Base-by-base conservation (phyloP, 2,329 filamentous ascomycete species). In the Sporothrix luriei region DNA sequence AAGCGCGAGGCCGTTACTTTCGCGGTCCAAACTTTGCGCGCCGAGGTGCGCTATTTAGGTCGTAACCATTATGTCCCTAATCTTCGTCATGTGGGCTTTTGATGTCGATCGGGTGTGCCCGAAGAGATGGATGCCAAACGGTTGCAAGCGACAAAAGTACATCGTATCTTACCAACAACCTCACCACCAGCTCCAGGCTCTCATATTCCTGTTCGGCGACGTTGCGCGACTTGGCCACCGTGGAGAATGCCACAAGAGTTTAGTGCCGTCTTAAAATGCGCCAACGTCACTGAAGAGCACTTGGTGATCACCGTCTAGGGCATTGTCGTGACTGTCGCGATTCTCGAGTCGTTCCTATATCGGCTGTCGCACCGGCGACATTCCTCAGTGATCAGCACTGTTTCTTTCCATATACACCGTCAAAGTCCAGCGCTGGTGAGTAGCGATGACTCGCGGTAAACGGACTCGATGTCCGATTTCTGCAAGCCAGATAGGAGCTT, bases 111-210 rank as follows among this genome's bases (percentile, higher is more conserved):
- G n/a, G 59, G 16, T 48, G 59, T 49, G 24, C 59, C 43, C 59
- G 49, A 29, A 46, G 38, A 46, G 21, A 49, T 33, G 40, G 21
- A 64, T 26, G 43, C n/a, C 61, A 64, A 64, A 33, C 61, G 61
- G 61, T 21, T 24, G 43, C 61, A n/a, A n/a, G 43, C 40, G 61
- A 62, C 40, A 48, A 46, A 62, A 48, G 40, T 62, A 62, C 59
- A n/a, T n/a, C n/a, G n/a, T n/a, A n/a, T n/a, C n/a, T 33, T 11
- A 59, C 10, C 21, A 16, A 46, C 14, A n/a, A 14, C 21, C 61
- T 49, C 61, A 33, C 40, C 43, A 43, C 61, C 14, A 64, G 61
- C 61, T 33, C 33, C 5, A 33, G 33, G 29, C 29, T 33, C 33
- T 33, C 40, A 43, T 43, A 16, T 43, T 43, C 4, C 40, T 33